Evolutionary conservation across 306 rosid species (phyloP), one percentile per base, ranked within the genome.

Genomic region (Dicorynia guianensis): DNA sequence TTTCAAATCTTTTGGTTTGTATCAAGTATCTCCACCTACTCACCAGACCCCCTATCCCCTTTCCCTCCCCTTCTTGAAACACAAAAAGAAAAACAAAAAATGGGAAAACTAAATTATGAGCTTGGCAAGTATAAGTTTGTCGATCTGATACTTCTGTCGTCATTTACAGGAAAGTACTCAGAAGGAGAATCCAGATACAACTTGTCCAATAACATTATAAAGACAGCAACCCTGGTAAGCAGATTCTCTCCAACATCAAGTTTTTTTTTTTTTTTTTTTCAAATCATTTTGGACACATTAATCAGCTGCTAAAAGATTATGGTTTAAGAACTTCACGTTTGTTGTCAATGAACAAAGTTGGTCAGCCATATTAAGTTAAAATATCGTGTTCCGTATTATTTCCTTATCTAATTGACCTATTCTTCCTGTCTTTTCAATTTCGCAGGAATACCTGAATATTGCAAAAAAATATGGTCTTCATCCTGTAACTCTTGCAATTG

Each of bases 111-210:
- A 59, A 63, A 15, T 39, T 12, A 20, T 67, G 63, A 20, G 6
- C 33, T 10, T 54, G 14, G 58, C 8, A 54, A 25, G 7, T 57
- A 8, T 46, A 7, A 58, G 34, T 18, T 33, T 40, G 15, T 69
- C 71, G 38, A 61, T 55, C 62, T 66, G 48, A 67, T 71, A 63
- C 43, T 49, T 8, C 40, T 67, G 56, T 14, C 17, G n/a, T 76
- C 65, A 62, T 34, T 59, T 44, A 53, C 82, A 94, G 98, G 98
- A 42, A 84, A 59, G 76, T 94, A 90, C 86, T 78, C 86, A 52
- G 97, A 92, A 89, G 98, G 96, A 73, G 96, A 94, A 82, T 94
- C 95, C 34, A 85, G 96, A 85, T 90, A 94, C 83, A 90, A 85
- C 82, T 78, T 87, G 64, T 86, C 93, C 50, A 82, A 80, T 70